Percentiles rank a stretch among this genome's conserved stretches.
These are phyloP conservation scores for Sanghuangporus sanghuang DNA, from an alignment of 1,284 basidiomycete genomes.

Conservation along the genomic window DNA sequence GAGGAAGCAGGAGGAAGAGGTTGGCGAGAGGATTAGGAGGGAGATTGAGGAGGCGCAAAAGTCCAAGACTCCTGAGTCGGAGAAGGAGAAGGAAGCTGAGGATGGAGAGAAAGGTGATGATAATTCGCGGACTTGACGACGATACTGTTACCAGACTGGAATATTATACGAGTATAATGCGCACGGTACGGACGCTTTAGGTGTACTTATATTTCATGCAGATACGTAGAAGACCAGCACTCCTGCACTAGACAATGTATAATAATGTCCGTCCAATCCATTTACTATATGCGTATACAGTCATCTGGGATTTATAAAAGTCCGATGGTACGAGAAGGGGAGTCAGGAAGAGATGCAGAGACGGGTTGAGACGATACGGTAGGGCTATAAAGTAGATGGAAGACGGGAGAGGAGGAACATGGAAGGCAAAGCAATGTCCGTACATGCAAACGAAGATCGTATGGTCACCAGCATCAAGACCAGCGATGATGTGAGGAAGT, in stretches of 20 bases:
- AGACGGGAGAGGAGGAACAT: background rate
- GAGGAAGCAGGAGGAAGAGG: conserved; percentile 28
- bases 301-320: background rate
- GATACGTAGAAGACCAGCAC: background rate
- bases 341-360: background rate
- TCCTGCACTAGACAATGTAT: background rate
- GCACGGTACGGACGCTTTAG: background rate
- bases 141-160: background rate
- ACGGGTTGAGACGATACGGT: background rate
- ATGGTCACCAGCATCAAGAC: background rate
- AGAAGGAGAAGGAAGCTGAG: background rate
- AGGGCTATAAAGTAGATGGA: background rate
- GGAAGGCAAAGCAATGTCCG: background rate
- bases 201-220: background rate
- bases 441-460: background rate
- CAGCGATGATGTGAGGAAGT: background rate
- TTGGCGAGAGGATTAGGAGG: conserved; percentile 22
- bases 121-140: background rate
- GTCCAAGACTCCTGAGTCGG: conserved; percentile 6
- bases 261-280: background rate
- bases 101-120: background rate
- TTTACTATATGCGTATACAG: background rate
- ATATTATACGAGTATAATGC: background rate
- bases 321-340: background rate
- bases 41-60: conserved; percentile 23